Conservation (phyloP, 164 flowering plant genomes). For the Hamamelis virginiana region DNA sequence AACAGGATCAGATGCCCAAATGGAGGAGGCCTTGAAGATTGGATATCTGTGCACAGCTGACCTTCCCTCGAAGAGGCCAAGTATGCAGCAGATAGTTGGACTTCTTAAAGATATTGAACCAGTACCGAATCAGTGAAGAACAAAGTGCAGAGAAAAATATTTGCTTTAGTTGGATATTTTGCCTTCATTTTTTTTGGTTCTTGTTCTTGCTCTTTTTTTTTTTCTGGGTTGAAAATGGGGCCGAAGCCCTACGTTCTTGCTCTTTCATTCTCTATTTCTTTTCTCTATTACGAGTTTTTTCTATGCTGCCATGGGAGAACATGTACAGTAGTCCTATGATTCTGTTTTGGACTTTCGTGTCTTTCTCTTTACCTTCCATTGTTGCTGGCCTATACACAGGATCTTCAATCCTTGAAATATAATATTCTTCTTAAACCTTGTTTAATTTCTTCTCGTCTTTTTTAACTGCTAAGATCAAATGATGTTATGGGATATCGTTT, state of each 20-base stretch:
- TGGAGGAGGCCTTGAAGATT: slow-evolving; percentile 79
- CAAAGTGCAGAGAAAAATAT: not conserved
- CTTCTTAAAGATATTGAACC: slow-evolving; percentile 85
- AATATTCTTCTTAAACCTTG: not conserved
- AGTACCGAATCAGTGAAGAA: slow-evolving; percentile 21
- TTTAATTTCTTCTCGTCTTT: not conserved
- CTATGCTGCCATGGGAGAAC: slow-evolving; percentile 15
- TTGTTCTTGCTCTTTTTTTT: too few species aligned
- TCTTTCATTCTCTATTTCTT: not conserved
- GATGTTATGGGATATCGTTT: too few species aligned
- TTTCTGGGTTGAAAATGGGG: too few species aligned
- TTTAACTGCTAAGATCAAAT: too few species aligned
- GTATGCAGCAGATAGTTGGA: slow-evolving; percentile 93
- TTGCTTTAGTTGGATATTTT: not conserved
- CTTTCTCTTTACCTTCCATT: slow-evolving; percentile 2
- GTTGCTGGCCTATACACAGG: slow-evolving; percentile 12
- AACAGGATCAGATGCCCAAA: slow-evolving; percentile 49
- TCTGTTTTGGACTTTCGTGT: slow-evolving; percentile 5
- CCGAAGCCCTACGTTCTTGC: too few species aligned
- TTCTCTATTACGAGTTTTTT: slow-evolving; percentile 4
- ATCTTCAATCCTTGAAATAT: slow-evolving; percentile 7
- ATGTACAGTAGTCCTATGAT: slow-evolving; percentile 20
- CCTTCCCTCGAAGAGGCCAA: slow-evolving; percentile 74
- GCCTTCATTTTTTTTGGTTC: not conserved
- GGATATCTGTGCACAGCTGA: slow-evolving; percentile 92